Conservation (phyloP, 1,139 yeast species). For the Wickerhamomyces sp. region DNA sequence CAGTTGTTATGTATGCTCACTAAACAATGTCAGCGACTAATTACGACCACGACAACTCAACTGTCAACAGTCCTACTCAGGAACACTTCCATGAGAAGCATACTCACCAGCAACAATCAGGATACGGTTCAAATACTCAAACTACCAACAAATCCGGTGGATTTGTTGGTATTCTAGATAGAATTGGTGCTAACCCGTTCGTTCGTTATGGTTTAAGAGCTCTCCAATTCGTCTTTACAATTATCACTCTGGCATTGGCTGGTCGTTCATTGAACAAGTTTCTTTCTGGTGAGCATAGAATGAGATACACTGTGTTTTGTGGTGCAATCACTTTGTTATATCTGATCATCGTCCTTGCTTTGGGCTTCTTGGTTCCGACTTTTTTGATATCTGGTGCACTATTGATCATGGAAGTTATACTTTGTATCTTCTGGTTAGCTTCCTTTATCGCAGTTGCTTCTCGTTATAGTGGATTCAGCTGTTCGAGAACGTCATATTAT, state of each 20-base stretch:
- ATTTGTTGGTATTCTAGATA: conserved; percentile 1
- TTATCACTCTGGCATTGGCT: conserved; percentile 16
- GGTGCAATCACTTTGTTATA: conserved; percentile 17
- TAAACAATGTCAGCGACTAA: no score
- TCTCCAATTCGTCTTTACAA: conserved; percentile 11
- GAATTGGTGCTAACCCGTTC: conserved; percentile 6
- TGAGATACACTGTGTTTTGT: conserved; percentile 18
- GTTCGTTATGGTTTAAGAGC: conserved; percentile 15
- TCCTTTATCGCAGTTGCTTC: conserved; percentile 19
- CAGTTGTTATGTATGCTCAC: no score
- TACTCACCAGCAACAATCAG: not conserved
- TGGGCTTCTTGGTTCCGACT: conserved; percentile 7
- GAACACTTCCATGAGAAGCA: conserved; percentile 14
- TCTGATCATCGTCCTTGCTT: conserved; percentile 8
- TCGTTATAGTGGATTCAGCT: conserved; percentile 14
- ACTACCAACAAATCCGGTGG: not conserved
- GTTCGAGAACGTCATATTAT: conserved; percentile 3
- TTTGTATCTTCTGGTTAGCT: conserved; percentile 16
- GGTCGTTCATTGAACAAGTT: conserved; percentile 12
- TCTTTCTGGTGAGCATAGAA: conserved; percentile 16
- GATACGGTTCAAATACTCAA: not conserved
- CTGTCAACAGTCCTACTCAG: conserved; percentile 16
- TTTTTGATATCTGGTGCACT: conserved; percentile 16
- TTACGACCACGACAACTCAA: conserved; percentile 18
- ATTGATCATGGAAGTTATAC: conserved; percentile 12